Conservation (phyloP, 2,329 filamentous ascomycete species). For the Tolypocladium pustulatum region DNA sequence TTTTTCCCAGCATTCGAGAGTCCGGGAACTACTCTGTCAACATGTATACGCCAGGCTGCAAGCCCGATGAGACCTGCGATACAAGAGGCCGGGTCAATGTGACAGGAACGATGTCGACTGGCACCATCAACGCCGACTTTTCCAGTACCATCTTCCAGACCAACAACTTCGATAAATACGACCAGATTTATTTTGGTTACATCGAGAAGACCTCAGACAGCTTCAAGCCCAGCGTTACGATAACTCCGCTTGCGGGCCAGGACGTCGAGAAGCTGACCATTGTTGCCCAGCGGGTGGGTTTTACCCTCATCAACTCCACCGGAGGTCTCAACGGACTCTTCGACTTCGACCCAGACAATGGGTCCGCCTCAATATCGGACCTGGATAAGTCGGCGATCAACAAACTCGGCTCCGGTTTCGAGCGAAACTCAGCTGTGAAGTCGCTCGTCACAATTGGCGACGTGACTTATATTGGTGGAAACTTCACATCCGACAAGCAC, state of each 20-base stretch:
- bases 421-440: conserved; percentile 55
- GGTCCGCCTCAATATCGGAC: conserved; percentile 45
- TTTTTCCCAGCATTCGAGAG: conserved; percentile 74
- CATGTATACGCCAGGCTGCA: conserved; percentile 86
- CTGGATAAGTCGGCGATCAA: conserved; percentile 67
- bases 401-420: conserved; percentile 61
- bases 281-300: conserved; percentile 83
- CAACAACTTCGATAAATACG: conserved; percentile 94
- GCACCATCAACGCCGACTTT: conserved; percentile 34
- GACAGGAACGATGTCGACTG: conserved; percentile 56
- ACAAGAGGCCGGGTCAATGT: conserved; percentile 75
- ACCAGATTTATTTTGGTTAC: conserved; percentile 77
- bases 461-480: conserved; percentile 68
- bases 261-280: conserved; percentile 53
- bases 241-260: conserved; percentile 60
- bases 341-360: conserved; percentile 62
- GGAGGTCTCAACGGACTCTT: conserved; percentile 82
- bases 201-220: conserved; percentile 63
- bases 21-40: conserved; percentile 87
- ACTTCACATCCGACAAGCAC: conserved; percentile 60
- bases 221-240: conserved; percentile 72
- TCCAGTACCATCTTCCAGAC: conserved; percentile 69
- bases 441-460: conserved; percentile 56
- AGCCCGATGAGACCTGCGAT: conserved; percentile 65
- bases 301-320: conserved; percentile 61